Evolutionary conservation across 257 asterid genomes (phyloP).

Genomic region (Pogostemon cablin): DNA sequence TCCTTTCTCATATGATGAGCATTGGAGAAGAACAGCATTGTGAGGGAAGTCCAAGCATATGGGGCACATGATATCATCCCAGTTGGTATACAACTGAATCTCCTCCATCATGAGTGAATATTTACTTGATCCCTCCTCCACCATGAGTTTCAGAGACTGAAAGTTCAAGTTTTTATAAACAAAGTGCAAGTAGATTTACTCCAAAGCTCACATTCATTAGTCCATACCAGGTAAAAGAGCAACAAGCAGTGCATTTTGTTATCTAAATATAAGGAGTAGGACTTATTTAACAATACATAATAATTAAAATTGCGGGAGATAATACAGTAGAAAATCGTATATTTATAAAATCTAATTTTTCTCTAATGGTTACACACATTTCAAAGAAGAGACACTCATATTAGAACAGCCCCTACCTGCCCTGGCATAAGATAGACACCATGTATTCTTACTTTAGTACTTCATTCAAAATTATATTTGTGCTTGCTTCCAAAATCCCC

Average conservation of each 20-base stretch:
- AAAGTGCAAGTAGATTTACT: conserved; percentile 17
- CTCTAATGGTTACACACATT: conserved; percentile 10
- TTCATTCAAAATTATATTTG: conserved; percentile 4
- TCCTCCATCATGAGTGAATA: conserved; percentile 50
- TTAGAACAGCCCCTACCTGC: neutral
- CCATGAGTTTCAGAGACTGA: conserved; percentile 38
- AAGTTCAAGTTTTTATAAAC: conserved; percentile 36
- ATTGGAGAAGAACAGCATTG: conserved; percentile 80
- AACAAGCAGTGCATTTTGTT: neutral
- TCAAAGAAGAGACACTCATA: neutral
- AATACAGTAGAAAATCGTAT: neutral
- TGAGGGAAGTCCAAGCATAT: conserved; percentile 85
- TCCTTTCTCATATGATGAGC: conserved; percentile 73
- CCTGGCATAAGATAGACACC: neutral
- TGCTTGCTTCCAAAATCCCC: neutral
- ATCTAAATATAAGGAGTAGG: neutral
- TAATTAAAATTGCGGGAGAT: neutral
- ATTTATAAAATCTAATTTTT: neutral
- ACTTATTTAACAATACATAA: neutral
- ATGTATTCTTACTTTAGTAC: conserved; percentile 5
- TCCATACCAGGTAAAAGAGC: neutral
- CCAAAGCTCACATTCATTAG: conserved; percentile 22
- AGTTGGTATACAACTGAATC: conserved; percentile 61
- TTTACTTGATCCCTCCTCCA: conserved; percentile 35
- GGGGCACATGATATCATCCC: conserved; percentile 78